Base-by-base conservation (phyloP, 108 stramenopile genomes). In the Cylindrotheca closterium region DNA sequence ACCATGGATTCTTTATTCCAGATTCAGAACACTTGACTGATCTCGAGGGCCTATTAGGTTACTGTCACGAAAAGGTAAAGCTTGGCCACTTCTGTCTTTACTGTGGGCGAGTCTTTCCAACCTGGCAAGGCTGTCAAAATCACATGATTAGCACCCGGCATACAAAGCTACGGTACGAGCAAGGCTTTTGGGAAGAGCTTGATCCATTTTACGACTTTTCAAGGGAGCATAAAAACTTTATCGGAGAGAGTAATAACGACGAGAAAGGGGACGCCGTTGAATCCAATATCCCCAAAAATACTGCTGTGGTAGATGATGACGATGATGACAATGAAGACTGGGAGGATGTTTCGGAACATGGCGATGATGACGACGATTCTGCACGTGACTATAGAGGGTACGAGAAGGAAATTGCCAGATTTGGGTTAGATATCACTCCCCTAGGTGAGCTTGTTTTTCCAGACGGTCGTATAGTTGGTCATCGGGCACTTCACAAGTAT, bases 131-230 rank as follows among this genome's bases (percentile, higher is more conserved):
- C 0, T 92, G 91, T 66, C 81, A 86, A 78, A 74, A 82, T 56
- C 89, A 93, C 74, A 92, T 95, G 96, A 75, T 76, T 42, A 79
- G 72, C 68, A 91, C 82, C 57, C 58, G 71, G 34, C 98, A 99
- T 72, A 86, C 88, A 53, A 96, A 96, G 73, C 68, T 99, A 5
- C 55, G 73, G 42, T 98, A 98, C 62, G 95, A 97, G 78, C 84
- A 89, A 25, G 82, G 88, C 5, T 95, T 95, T 73, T 72, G 91
- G 79, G 94, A 97, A 45, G 98, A 98, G 60, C 92, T 91, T 58
- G 92, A 87, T 45, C 87, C 89, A 18, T 99, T 98, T 82, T 99
- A 96, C 75, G 96, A 98, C 65, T 99, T 97, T 65, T 57, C 57
- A 32, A 37, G 51, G 26, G 91, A 85, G 18, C 77, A 97, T 77